Conservation (phyloP, 192 early-diverging fungal genomes). For the Podila minutissima region DNA sequence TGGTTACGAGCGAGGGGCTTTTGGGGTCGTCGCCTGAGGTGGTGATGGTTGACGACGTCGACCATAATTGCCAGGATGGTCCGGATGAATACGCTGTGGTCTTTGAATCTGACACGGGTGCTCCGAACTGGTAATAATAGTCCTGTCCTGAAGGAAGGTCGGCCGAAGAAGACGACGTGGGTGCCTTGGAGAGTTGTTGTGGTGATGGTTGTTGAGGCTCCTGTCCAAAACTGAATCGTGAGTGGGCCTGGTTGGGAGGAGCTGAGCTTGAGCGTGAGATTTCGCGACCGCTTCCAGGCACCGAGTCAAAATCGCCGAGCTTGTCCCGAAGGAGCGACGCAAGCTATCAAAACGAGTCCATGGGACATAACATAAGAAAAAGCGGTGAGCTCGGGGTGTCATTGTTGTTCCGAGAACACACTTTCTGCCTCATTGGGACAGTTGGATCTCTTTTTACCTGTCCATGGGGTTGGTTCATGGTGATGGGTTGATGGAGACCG, state of each 20-base stretch:
- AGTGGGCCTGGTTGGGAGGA: constrained; percentile 73
- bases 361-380: neutral
- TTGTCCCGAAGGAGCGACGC: constrained; percentile 61
- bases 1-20: neutral
- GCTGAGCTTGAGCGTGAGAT: constrained; percentile 76
- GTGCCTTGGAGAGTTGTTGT: neutral
- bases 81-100: constrained; percentile 13
- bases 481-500: constrained; percentile 19
- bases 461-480: constrained; percentile 13
- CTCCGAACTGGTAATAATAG: neutral
- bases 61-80: constrained; percentile 27
- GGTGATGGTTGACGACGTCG: constrained; percentile 1
- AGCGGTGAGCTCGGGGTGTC: neutral
- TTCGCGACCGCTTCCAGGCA: constrained; percentile 23
- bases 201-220: constrained; percentile 24
- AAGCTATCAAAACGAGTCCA: constrained; percentile 24
- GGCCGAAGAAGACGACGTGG: neutral
- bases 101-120: neutral
- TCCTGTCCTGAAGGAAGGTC: constrained; percentile 1
- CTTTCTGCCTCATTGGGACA: neutral
- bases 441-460: constrained; percentile 1
- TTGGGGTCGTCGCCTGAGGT: constrained; percentile 2
- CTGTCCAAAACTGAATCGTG: constrained; percentile 51
- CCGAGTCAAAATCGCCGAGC: constrained; percentile 54
- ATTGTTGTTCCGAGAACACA: neutral